phyloP scores from a whole-genome alignment of 805 yeast genomes.

The Candida caryicola region DNA sequence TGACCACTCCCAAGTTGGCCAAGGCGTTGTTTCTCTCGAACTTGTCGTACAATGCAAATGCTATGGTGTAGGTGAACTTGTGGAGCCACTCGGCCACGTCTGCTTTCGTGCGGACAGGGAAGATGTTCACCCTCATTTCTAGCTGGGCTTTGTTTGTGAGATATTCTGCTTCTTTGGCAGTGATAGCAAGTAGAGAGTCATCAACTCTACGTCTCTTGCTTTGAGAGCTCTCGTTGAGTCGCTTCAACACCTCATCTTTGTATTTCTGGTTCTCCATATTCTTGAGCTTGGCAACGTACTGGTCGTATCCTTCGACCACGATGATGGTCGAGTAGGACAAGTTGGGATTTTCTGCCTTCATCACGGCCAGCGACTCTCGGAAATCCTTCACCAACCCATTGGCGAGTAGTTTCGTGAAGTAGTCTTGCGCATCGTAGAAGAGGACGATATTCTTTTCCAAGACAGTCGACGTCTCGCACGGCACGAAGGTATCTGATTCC shows the following conservation, averaged over 20 bases:
- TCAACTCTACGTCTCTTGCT: slow-evolving; percentile 6
- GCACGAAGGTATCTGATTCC: slow-evolving; percentile 51
- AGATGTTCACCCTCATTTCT: slow-evolving; percentile 45
- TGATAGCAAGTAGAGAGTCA: slow-evolving; percentile 4
- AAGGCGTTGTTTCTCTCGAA: slow-evolving; percentile 51
- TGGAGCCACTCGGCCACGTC: slow-evolving; percentile 54
- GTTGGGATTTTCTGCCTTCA: slow-evolving; percentile 16
- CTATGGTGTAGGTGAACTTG: slow-evolving; percentile 56
- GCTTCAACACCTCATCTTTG: slow-evolving; percentile 16
- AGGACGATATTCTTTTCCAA: slow-evolving; percentile 46
- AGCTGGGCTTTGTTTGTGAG: slow-evolving; percentile 47
- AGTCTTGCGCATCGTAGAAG: slow-evolving; percentile 45
- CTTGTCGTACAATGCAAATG: slow-evolving; percentile 53
- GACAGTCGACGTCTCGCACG: slow-evolving; percentile 39
- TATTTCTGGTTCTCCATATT: slow-evolving; percentile 46
- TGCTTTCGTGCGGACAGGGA: slow-evolving; percentile 44
- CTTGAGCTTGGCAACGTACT: slow-evolving; percentile 42
- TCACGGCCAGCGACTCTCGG: slow-evolving; percentile 9
- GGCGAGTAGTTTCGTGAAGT: slow-evolving; percentile 25
- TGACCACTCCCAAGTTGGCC: slow-evolving; percentile 53
- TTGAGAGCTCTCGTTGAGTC: slow-evolving; percentile 5
- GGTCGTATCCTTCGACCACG: slow-evolving; percentile 49
- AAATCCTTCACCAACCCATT: slow-evolving; percentile 10
- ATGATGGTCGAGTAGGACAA: slow-evolving; percentile 36
- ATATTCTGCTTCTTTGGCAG: slow-evolving; percentile 37